phyloP scores from a whole-genome alignment of 176 grass and related monocot species.

The Triticum turgidum region DNA sequence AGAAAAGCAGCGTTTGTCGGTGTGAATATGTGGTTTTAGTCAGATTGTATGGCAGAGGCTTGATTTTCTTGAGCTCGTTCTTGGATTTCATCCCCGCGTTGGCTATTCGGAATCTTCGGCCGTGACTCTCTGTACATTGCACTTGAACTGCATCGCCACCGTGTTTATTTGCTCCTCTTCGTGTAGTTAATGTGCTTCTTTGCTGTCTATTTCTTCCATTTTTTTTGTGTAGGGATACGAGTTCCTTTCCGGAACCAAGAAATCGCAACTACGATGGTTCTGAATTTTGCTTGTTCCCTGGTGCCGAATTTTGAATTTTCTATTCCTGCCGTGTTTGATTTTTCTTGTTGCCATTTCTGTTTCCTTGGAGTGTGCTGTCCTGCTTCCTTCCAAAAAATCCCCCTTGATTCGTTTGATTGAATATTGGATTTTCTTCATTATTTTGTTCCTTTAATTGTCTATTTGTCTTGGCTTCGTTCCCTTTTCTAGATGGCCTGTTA shows the following conservation, averaged over 20 bases:
- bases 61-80: neutral
- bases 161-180: conserved; percentile 3
- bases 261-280: neutral
- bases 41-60: neutral
- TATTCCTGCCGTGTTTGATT: neutral
- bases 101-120: neutral
- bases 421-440: neutral
- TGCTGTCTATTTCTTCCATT: conserved; percentile 13
- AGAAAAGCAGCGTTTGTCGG: neutral
- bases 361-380: neutral
- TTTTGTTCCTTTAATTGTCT: conserved; percentile 4
- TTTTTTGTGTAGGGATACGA: neutral
- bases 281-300: neutral
- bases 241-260: neutral
- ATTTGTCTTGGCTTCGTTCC: neutral
- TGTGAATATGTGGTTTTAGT: neutral
- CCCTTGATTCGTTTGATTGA: neutral
- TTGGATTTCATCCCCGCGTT: neutral
- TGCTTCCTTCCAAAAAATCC: neutral
- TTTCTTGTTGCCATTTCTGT: neutral
- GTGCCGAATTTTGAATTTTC: neutral
- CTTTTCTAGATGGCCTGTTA: neutral
- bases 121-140: neutral
- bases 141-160: neutral
- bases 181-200: neutral